A percentile compares a stretch with the other conserved stretches of the same genome.
These are phyloP conservation scores for Microascus cirrosus DNA, from an alignment of 2,329 filamentous ascomycete genomes.

Conservation along the genomic window DNA sequence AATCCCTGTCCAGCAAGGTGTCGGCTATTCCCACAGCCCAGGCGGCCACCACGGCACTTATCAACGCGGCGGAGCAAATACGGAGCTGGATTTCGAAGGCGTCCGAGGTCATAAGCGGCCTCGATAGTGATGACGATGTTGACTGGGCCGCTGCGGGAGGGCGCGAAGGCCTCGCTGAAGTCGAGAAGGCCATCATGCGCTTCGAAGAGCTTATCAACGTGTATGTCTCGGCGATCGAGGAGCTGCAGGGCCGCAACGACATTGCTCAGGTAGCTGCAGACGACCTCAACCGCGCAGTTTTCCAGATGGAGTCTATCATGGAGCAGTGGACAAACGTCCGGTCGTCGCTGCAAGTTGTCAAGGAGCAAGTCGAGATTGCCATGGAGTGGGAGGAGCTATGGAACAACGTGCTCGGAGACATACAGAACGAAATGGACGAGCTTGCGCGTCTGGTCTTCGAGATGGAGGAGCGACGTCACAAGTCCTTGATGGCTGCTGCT, in stretches of 20 bases:
- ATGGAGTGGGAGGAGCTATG: slow-evolving; percentile 99
- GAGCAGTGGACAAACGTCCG: slow-evolving; percentile 78
- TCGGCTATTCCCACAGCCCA: slow-evolving; percentile 75
- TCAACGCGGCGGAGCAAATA: slow-evolving; percentile 85
- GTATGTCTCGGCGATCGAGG: slow-evolving; percentile 89
- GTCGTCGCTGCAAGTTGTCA: slow-evolving; percentile 63
- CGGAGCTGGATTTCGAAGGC: slow-evolving; percentile 89
- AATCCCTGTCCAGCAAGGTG: slow-evolving; percentile 72
- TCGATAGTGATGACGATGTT: slow-evolving; percentile 93
- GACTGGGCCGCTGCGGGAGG: slow-evolving; percentile 92
- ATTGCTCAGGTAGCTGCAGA: slow-evolving; percentile 59
- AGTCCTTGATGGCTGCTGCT: slow-evolving; percentile 53
- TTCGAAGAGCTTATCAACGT: slow-evolving; percentile 88
- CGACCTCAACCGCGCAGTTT: slow-evolving; percentile 64
- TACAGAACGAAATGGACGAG: slow-evolving; percentile 75
- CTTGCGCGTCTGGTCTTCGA: slow-evolving; percentile 79
- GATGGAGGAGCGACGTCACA: slow-evolving; percentile 92
- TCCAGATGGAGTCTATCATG: slow-evolving; percentile 82
- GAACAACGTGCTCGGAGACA: slow-evolving; percentile 87
- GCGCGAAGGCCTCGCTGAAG: slow-evolving; percentile 64
- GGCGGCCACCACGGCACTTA: slow-evolving; percentile 71
- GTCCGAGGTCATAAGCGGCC: slow-evolving; percentile 72
- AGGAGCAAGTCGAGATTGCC: slow-evolving; percentile 85
- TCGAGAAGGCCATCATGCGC: slow-evolving; percentile 62
- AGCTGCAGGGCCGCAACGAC: slow-evolving; percentile 69